Evolutionary conservation across 225 moss, liverwort and hornwort genomes (phyloP).

Genomic region (Bryum argenteum): DNA sequence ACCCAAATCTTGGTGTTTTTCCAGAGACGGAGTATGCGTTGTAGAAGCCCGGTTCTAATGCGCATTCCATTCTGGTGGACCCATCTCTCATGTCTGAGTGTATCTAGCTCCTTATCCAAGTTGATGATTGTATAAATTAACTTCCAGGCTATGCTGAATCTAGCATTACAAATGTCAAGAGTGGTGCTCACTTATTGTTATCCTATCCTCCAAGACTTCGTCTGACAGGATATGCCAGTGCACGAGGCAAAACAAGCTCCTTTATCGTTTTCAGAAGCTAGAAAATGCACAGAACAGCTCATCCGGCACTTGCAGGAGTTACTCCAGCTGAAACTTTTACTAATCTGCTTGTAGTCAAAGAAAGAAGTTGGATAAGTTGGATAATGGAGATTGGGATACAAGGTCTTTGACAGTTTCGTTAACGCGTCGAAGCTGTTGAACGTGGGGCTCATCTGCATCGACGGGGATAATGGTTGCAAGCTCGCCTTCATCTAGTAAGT

Average conservation of each 20-base stretch:
- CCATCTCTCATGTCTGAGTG: neutral
- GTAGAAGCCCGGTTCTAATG: neutral
- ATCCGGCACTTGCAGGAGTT: no score
- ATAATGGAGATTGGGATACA: conserved; percentile 53
- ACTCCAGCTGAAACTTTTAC: no score
- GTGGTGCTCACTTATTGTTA: conserved; percentile 26
- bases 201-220: neutral
- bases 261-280: no score
- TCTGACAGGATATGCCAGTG: conserved; percentile 23
- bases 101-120: neutral
- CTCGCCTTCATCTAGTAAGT: conserved; percentile 63
- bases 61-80: neutral
- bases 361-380: conserved; percentile 46
- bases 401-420: conserved; percentile 62
- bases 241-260: no score
- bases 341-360: conserved; percentile 23
- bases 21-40: no score
- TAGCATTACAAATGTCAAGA: neutral
- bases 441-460: conserved; percentile 84
- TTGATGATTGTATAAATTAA: conserved; percentile 26
- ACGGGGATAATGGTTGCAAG: conserved; percentile 67
- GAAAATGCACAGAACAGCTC: no score
- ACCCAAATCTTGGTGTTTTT: no score
- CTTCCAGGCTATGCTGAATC: conserved; percentile 4
- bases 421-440: conserved; percentile 63